These are phyloP conservation scores for Ustilago tritici DNA, from an alignment of 1,284 basidiomycete genomes.

Conservation along the genomic window DNA sequence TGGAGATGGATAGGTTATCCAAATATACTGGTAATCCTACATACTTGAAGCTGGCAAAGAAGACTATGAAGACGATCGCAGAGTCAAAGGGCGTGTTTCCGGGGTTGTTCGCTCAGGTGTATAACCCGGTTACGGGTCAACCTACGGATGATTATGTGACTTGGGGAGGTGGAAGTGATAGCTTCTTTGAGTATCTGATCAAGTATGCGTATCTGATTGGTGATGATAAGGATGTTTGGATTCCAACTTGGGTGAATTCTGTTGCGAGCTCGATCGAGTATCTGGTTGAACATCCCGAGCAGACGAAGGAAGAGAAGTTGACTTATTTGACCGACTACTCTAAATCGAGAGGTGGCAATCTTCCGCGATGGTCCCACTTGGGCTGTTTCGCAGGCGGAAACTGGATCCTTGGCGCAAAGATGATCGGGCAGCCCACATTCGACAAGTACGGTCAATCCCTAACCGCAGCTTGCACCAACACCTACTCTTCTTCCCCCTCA, in stretches of 20 bases:
- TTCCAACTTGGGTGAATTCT: conserved; percentile 55
- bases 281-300: conserved; percentile 49
- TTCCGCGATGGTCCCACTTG: conserved; percentile 56
- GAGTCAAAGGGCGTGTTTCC: conserved; percentile 46
- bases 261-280: conserved; percentile 50
- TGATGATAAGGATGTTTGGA: conserved; percentile 36
- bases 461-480: conserved; percentile 48
- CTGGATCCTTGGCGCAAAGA: conserved; percentile 61
- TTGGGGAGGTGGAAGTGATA: conserved; percentile 64
- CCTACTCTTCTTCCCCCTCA: conserved; percentile 51
- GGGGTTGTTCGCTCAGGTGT: conserved; percentile 47
- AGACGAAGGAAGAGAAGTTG: conserved; percentile 33
- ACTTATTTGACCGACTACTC: conserved; percentile 57
- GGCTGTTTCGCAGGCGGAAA: conserved; percentile 62
- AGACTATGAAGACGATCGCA: conserved; percentile 56
- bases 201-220: conserved; percentile 59
- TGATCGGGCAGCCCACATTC: conserved; percentile 40
- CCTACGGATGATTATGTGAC: conserved; percentile 54
- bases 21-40: conserved; percentile 55
- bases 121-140: conserved; percentile 19
- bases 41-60: conserved; percentile 47
- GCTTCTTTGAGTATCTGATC: conserved; percentile 64
- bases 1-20: conserved; percentile 59
- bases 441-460: conserved; percentile 56
- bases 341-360: conserved; percentile 31